These are phyloP conservation scores for Lepidium didymum DNA, from an alignment of 345 rosid genomes.

Conservation along the genomic window DNA sequence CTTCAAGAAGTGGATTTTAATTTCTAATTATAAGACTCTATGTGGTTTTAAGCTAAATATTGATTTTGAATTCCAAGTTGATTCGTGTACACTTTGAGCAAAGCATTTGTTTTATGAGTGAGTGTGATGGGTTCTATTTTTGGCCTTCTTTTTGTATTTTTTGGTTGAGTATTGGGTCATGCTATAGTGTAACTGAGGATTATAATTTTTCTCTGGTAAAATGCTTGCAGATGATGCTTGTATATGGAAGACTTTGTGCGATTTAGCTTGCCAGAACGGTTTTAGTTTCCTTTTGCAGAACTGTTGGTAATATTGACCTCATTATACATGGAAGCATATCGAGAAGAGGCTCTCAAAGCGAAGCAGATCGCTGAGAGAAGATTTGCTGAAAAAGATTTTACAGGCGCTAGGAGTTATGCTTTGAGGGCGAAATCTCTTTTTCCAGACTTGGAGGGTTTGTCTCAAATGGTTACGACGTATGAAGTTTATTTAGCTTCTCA, in stretches of 20 bases:
- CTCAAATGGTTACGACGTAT: slow-evolving; percentile 92
- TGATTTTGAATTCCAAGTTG: not conserved
- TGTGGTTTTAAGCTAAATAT: not conserved
- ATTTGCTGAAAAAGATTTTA: slow-evolving; percentile 72
- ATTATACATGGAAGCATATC: slow-evolving; percentile 58
- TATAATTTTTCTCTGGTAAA: slow-evolving; percentile 17
- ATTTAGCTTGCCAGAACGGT: slow-evolving; percentile 26
- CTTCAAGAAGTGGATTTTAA: not conserved
- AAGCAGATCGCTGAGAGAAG: slow-evolving; percentile 84
- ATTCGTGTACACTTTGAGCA: not conserved
- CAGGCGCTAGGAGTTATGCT: slow-evolving; percentile 73
- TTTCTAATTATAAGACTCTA: not conserved
- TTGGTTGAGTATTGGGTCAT: not conserved
- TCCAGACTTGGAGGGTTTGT: slow-evolving; percentile 81
- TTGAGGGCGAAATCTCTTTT: slow-evolving; percentile 64
- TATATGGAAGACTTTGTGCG: slow-evolving; percentile 18
- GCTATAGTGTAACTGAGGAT: not conserved
- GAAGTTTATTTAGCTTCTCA: slow-evolving; percentile 88
- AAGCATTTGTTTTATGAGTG: not conserved
- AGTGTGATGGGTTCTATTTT: not conserved
- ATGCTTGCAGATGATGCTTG: slow-evolving; percentile 41
- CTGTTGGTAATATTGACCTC: slow-evolving; percentile 22
- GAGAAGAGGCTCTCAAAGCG: slow-evolving; percentile 76
- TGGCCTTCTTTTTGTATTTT: not conserved
- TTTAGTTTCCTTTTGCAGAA: slow-evolving; percentile 29